Conservation (phyloP, 805 yeast species). For the Yamadazyma nakazawae region DNA sequence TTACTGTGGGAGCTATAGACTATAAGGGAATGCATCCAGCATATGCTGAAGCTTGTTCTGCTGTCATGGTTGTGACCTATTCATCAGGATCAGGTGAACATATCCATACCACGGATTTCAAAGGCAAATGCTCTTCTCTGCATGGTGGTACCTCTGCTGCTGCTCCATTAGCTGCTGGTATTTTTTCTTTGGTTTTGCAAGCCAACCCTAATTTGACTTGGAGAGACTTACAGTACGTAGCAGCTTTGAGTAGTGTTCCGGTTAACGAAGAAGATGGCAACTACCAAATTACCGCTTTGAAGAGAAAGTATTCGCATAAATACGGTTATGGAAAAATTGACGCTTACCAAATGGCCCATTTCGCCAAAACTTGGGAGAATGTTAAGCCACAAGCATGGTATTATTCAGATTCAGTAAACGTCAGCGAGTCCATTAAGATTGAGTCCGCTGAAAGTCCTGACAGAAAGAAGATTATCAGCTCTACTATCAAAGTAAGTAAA, state of each 20-base stretch:
- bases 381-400: constrained; percentile 93
- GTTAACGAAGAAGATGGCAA: constrained; percentile 64
- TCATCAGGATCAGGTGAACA: constrained; percentile 88
- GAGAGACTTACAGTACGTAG: constrained; percentile 91
- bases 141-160: constrained; percentile 99
- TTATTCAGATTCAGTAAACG: constrained; percentile 44
- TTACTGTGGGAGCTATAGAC: constrained; percentile 93
- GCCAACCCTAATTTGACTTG: constrained; percentile 88
- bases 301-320: constrained; percentile 71
- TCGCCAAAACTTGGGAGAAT: constrained; percentile 71
- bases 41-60: constrained; percentile 91
- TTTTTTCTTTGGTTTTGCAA: constrained; percentile 75
- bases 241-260: constrained; percentile 67
- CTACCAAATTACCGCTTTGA: constrained; percentile 70
- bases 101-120: constrained; percentile 83
- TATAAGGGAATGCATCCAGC: constrained; percentile 81
- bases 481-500: constrained; percentile 41
- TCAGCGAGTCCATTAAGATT: constrained; percentile 20
- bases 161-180: constrained; percentile 97
- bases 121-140: constrained; percentile 58
- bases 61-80: constrained; percentile 90
- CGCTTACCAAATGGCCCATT: constrained; percentile 67
- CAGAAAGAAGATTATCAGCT: constrained; percentile 16
- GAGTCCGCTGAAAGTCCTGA: constrained; percentile 10
- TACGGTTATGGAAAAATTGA: constrained; percentile 94